Evolutionary conservation across 2,329 filamentous ascomycete genomes (phyloP).

Genomic region (Diaporthe helianthi): DNA sequence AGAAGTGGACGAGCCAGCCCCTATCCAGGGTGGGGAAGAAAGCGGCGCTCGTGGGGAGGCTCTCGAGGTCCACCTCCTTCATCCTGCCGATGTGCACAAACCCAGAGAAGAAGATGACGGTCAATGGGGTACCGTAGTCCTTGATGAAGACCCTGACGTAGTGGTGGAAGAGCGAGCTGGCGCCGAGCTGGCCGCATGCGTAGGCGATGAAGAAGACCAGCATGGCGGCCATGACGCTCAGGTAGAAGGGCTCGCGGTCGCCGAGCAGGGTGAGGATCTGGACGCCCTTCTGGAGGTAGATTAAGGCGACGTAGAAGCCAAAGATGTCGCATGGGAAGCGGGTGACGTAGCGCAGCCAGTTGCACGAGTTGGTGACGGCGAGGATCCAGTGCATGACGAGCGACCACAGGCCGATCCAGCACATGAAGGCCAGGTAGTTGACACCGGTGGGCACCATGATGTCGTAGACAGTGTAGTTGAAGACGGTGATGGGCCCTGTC

Average conservation of each 20-base stretch:
- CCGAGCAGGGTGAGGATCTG: constrained; percentile 84
- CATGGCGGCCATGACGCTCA: constrained; percentile 78
- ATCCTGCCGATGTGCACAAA: constrained; percentile 89
- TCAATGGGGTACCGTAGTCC: constrained; percentile 86
- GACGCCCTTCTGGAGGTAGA: constrained; percentile 90
- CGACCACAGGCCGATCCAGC: constrained; percentile 90
- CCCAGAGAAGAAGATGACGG: constrained; percentile 86
- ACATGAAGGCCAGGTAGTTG: constrained; percentile 89
- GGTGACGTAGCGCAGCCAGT: constrained; percentile 87
- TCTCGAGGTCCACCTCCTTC: constrained; percentile 71
- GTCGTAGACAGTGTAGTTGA: constrained; percentile 93
- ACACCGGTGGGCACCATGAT: constrained; percentile 80
- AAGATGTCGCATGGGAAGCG: constrained; percentile 94
- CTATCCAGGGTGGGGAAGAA: constrained; percentile 80
- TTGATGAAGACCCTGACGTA: constrained; percentile 83
- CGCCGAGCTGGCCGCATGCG: constrained; percentile 73
- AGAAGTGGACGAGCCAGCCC: constrained; percentile 81
- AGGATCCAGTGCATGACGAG: constrained; percentile 85
- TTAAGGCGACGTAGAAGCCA: constrained; percentile 90
- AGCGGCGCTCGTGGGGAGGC: constrained; percentile 76
- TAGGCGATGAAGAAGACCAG: constrained; percentile 82
- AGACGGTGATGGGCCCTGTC: constrained; percentile 89
- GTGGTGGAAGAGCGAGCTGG: constrained; percentile 75
- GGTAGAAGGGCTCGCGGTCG: constrained; percentile 71
- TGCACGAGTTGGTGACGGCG: constrained; percentile 85